phyloP scores from a whole-genome alignment of 2,329 filamentous ascomycete genomes.

The Trichoderma endophyticum region DNA sequence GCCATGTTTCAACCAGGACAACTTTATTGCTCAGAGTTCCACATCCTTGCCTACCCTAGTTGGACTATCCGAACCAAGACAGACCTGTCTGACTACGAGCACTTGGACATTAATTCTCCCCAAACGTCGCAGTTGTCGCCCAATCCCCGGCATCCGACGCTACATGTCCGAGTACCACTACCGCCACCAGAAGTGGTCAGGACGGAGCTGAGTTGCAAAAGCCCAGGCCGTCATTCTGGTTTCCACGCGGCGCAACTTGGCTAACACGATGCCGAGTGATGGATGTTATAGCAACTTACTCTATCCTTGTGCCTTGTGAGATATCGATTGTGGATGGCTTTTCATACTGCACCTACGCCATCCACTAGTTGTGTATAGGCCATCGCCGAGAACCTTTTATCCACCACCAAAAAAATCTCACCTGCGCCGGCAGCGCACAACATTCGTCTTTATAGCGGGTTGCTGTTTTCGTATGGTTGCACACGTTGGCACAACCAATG shows the following conservation, averaged over 20 bases:
- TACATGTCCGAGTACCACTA: not conserved
- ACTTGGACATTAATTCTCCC: not conserved
- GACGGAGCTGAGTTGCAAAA: not conserved
- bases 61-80: not conserved
- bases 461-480: not conserved
- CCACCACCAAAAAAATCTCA: not conserved
- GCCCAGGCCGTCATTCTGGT: not conserved
- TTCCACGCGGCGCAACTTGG: not conserved
- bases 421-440: not conserved
- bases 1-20: constrained; percentile 3
- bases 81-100: not conserved
- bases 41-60: not conserved
- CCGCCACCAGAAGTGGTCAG: not conserved
- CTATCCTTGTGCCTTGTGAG: not conserved
- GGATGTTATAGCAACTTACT: not conserved
- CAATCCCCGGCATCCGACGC: not conserved
- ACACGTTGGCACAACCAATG: not conserved
- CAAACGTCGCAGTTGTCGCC: not conserved
- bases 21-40: constrained; percentile 8
- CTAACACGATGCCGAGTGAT: not conserved
- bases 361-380: not conserved
- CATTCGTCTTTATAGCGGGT: not conserved
- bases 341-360: not conserved
- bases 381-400: not conserved
- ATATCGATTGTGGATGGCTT: not conserved